phyloP scores from a whole-genome alignment of 2,329 filamentous ascomycete genomes.

The Colletotrichum coccodes region DNA sequence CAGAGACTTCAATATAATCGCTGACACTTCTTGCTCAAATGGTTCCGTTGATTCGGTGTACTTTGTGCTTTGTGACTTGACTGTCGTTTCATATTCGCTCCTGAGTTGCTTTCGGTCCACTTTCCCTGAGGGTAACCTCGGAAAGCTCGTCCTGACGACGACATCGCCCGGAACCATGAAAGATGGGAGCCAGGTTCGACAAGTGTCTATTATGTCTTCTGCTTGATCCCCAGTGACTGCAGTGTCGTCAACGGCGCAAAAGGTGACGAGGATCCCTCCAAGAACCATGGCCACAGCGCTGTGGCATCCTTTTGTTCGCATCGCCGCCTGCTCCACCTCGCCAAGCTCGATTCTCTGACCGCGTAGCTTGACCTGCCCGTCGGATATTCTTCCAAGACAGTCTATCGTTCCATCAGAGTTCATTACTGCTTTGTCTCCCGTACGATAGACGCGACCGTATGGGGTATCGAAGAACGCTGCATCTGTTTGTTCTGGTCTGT shows the following conservation, averaged over 20 bases:
- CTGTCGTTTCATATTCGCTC: constrained; percentile 32
- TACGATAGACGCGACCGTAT: constrained; percentile 81
- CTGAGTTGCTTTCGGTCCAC: constrained; percentile 75
- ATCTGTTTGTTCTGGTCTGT: constrained; percentile 79
- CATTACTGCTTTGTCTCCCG: constrained; percentile 84
- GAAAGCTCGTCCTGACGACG: constrained; percentile 71
- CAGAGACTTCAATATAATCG: constrained; percentile 53
- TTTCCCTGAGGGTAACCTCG: constrained; percentile 85
- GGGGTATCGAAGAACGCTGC: constrained; percentile 75
- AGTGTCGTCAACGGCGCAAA: constrained; percentile 67
- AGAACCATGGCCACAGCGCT: constrained; percentile 75
- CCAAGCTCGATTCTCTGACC: constrained; percentile 86
- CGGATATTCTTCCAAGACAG: constrained; percentile 81
- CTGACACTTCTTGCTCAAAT: constrained; percentile 46
- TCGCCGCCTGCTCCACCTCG: constrained; percentile 78
- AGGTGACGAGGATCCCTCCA: constrained; percentile 76
- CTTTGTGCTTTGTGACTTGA: neutral
- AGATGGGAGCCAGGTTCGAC: constrained; percentile 78
- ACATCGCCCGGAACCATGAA: constrained; percentile 88
- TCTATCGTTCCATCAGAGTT: constrained; percentile 77
- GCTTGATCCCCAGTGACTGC: constrained; percentile 27
- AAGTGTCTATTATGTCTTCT: constrained; percentile 64
- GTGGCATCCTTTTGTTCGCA: constrained; percentile 70
- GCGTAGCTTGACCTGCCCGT: constrained; percentile 86
- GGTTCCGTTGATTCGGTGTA: constrained; percentile 4